A percentile compares a stretch with the other conserved stretches of the same genome.
Conservation (phyloP, 2,329 filamentous ascomycete species). For the Fusarium phyllophilum region DNA sequence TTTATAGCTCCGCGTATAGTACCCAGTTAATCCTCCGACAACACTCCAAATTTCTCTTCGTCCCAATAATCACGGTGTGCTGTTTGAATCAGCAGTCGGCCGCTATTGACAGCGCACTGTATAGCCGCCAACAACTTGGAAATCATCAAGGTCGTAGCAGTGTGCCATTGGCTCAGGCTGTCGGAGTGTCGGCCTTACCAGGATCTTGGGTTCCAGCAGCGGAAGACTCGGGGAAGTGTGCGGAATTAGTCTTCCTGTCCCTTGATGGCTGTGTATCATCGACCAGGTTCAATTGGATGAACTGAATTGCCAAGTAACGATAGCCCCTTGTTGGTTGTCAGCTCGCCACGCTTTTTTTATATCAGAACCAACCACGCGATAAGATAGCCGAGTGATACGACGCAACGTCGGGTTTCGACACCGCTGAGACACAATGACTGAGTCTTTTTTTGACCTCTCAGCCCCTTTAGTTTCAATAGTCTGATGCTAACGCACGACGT, state of each 20-base stretch:
- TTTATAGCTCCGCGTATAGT: neutral
- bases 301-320: neutral
- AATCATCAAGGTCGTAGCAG: neutral
- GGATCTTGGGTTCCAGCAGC: neutral
- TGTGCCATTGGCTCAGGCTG: neutral
- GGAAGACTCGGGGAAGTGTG: neutral
- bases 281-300: rapidly evolving
- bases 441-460: neutral
- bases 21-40: neutral
- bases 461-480: rapidly evolving
- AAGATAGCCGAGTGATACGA: neutral
- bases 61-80: neutral
- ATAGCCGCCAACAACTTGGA: neutral
- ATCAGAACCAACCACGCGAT: neutral
- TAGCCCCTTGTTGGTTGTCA: neutral
- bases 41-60: neutral
- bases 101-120: neutral
- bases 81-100: neutral
- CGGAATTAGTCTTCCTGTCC: neutral
- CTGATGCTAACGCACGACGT: neutral
- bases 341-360: neutral
- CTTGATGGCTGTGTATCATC: neutral
- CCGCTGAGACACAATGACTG: neutral
- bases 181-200: neutral
- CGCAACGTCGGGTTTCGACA: neutral